These are phyloP conservation scores for Mycena polygramma DNA, from an alignment of 768 basidiomycete species.

Conservation along the genomic window DNA sequence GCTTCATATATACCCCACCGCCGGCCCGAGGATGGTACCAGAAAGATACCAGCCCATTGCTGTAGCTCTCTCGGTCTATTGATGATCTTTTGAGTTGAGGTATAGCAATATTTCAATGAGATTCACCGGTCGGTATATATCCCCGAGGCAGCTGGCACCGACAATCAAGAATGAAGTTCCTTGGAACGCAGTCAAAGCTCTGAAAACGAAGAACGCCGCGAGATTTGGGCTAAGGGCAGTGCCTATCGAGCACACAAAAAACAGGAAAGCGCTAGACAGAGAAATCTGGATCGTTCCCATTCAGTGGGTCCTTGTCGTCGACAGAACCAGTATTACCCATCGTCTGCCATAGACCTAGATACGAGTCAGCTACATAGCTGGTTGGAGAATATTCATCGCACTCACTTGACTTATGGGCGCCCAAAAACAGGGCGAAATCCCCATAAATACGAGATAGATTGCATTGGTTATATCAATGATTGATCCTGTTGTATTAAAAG, in stretches of 20 bases:
- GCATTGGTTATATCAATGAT: slow-evolving; percentile 35
- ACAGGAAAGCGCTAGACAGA: slow-evolving; percentile 31
- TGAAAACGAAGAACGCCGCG: slow-evolving; percentile 35
- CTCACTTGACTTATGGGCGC: slow-evolving; percentile 35
- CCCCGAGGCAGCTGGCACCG: slow-evolving; percentile 34
- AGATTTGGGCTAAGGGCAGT: slow-evolving; percentile 38
- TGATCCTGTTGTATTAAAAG: slow-evolving; percentile 33
- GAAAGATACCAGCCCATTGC: slow-evolving; percentile 38
- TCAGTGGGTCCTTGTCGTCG: slow-evolving; percentile 17
- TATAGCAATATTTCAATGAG: not conserved
- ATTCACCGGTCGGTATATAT: slow-evolving; percentile 37
- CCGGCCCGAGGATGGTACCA: slow-evolving; percentile 37
- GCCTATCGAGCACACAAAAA: slow-evolving; percentile 36
- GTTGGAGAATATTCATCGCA: not conserved
- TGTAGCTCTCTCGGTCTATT: slow-evolving; percentile 33
- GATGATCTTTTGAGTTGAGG: not conserved
- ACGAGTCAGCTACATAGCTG: not conserved
- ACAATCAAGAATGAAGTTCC: slow-evolving; percentile 37
- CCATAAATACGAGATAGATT: slow-evolving; percentile 37
- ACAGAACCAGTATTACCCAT: slow-evolving; percentile 28
- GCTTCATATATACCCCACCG: slow-evolving; percentile 26
- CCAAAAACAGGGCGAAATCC: slow-evolving; percentile 36
- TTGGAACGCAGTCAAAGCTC: slow-evolving; percentile 38
- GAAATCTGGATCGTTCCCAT: slow-evolving; percentile 27
- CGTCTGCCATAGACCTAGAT: slow-evolving; percentile 38